Base-by-base conservation (phyloP, 352 stramenopile genomes). In the Globisporangium irregulare region DNA sequence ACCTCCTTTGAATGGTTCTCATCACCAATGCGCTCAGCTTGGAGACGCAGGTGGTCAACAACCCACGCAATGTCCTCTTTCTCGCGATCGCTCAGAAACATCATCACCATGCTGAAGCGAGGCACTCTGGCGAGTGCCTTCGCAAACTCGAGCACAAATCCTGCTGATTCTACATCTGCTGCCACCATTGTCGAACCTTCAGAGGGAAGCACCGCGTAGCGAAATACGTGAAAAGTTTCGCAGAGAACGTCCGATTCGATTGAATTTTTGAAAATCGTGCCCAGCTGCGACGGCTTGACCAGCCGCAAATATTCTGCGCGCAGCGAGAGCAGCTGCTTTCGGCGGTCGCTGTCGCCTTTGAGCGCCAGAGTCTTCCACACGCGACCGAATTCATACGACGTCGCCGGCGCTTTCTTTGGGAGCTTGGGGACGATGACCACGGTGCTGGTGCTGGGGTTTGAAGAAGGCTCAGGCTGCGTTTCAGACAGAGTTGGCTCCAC, bases 201-300 rank as follows among this genome's bases (percentile, higher is more conserved):
- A 36, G 27, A 36, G 18, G 12, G 27, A 12, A 80, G 36, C 29
- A 78, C 25, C 20, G 55, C 70, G 46, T 81, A 29, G 8, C 74
- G 78, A 59, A 88, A 72, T 14, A 82, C 66, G 43, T 85, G 64
- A 55, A 87, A 83, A 20, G 92, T 79, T 38, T 96, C 89, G 43
- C 80, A 87, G 12, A 94, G 69, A 14, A 91, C 56, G n/a, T 94
- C 86, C 0, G 86, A 76, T 59, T 96, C 89, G 56, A 94, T 93
- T 59, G 79, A 80, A 67, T 80, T 84, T 59, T 90, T 90, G 54
- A 93, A 93, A 12, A 96, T 61, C 4, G 70, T 72, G 27, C 64
- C 51, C 7, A 94, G 66, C 2, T 71, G 63, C 4, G 62, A 8
- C 2, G 78, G 76, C 3, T 72, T 59, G 1, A 94, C 70, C 62